Conservation (phyloP, 495 filamentous ascomycete species). For the Xylaria intraflava region DNA sequence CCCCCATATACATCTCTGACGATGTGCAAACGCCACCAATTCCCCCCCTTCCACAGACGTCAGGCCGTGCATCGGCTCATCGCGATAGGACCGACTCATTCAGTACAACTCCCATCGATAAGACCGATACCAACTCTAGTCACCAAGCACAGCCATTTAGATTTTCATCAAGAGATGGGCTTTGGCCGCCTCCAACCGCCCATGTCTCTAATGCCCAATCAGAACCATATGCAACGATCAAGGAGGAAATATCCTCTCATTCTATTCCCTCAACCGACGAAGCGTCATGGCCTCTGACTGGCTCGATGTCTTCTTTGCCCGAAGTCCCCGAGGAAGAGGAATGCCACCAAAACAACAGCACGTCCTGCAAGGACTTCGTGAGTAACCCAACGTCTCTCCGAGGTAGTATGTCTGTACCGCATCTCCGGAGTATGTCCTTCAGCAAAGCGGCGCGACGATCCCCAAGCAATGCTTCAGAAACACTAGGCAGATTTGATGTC, state of each 20-base stretch:
- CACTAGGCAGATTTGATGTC: conserved; percentile 34
- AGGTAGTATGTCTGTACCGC: conserved; percentile 41
- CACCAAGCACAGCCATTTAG: conserved; percentile 37
- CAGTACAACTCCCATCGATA: conserved; percentile 25
- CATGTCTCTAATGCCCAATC: conserved; percentile 25
- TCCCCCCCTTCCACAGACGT: conserved; percentile 40
- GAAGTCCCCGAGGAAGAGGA: conserved; percentile 76
- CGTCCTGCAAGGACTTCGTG: conserved; percentile 32
- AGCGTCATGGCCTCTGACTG: conserved; percentile 40
- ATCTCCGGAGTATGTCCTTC: conserved; percentile 34
- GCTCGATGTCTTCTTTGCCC: conserved; percentile 46
- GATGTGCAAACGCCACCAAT: conserved; percentile 22
- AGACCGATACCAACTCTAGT: conserved; percentile 32
- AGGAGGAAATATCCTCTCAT: conserved; percentile 25
- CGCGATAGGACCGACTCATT: conserved; percentile 38
- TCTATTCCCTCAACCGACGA: conserved; percentile 46
- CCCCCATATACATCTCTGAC: conserved; percentile 41
- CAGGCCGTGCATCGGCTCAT: conserved; percentile 40
- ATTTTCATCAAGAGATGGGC: conserved; percentile 16
- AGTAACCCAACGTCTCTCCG: conserved; percentile 39
- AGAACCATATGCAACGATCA: conserved; percentile 21
- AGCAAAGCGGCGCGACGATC: conserved; percentile 27
- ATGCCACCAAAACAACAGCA: conserved; percentile 17
- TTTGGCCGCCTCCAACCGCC: conserved; percentile 22
- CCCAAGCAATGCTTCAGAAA: conserved; percentile 41